phyloP scores from a whole-genome alignment of 768 basidiomycete genomes.

The Lentinula aciculospora region DNA sequence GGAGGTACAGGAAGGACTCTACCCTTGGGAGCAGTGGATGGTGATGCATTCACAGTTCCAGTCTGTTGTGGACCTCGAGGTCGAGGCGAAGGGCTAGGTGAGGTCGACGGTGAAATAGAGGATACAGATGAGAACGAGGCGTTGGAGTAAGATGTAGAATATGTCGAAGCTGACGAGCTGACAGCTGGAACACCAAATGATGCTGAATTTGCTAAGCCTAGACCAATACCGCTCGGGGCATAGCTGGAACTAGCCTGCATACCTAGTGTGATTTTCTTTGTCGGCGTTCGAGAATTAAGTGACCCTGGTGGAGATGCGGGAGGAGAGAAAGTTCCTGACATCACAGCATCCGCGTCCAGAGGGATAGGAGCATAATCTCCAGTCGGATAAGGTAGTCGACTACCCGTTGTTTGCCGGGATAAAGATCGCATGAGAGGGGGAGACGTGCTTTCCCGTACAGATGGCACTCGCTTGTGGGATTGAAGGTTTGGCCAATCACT shows the following conservation, averaged over 20 bases:
- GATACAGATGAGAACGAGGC: conserved; percentile 20
- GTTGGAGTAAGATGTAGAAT: conserved; percentile 6
- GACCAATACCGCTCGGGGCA: conserved; percentile 4
- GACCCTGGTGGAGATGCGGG: conserved; percentile 1
- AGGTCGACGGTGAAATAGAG: conserved; percentile 1
- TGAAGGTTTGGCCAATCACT: background rate
- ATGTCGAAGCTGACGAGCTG: conserved; percentile 1
- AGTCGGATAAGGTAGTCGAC: conserved; percentile 74
- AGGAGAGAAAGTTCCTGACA: conserved; percentile 1
- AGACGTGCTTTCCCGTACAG: conserved; percentile 3
- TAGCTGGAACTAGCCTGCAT: conserved; percentile 23
- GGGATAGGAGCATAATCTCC: conserved; percentile 70
- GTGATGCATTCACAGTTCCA: conserved; percentile 5
- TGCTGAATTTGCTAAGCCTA: conserved; percentile 3
- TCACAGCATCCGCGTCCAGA: background rate
- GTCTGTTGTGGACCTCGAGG: background rate
- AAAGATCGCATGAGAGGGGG: conserved; percentile 4
- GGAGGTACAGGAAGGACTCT: conserved; percentile 27
- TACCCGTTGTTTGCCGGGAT: conserved; percentile 16
- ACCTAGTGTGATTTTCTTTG: conserved; percentile 28
- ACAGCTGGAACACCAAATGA: background rate
- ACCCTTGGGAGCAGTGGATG: conserved; percentile 13
- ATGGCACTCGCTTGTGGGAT: conserved; percentile 2
- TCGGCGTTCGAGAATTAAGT: conserved; percentile 12
- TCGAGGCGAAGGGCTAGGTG: background rate